A percentile compares a stretch with the other conserved stretches of the same genome.
Evolutionary conservation across 2,329 filamentous ascomycete genomes (phyloP).

Genomic region (Calycina marina): DNA sequence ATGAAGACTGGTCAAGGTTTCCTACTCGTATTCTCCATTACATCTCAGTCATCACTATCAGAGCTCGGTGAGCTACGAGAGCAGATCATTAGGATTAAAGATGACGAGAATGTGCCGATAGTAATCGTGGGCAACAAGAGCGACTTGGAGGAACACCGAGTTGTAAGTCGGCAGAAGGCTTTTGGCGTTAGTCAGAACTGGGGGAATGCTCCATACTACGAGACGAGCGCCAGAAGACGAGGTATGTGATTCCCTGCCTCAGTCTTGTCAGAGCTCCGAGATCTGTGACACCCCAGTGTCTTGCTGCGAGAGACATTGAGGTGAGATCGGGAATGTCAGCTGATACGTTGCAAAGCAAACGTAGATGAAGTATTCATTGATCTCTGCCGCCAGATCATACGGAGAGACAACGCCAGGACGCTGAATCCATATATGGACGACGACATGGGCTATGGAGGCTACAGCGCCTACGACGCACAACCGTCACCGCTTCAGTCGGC

Average conservation of each 20-base stretch:
- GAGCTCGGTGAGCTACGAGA: slow-evolving; percentile 59
- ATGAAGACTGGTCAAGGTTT: slow-evolving; percentile 68
- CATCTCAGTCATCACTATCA: slow-evolving; percentile 50
- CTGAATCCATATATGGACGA: slow-evolving; percentile 12
- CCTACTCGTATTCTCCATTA: slow-evolving; percentile 62
- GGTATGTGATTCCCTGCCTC: slow-evolving; percentile 20
- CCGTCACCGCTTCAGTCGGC: too few relatives aligned
- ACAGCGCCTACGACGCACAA: background rate
- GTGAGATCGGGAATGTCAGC: background rate
- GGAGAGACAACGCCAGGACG: slow-evolving; percentile 31
- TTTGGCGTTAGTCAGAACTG: slow-evolving; percentile 54
- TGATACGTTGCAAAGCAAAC: slow-evolving; percentile 29
- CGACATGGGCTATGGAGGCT: slow-evolving; percentile 4
- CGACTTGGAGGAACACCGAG: slow-evolving; percentile 57
- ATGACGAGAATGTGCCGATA: slow-evolving; percentile 53
- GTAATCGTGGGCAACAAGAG: slow-evolving; percentile 65
- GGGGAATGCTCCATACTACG: slow-evolving; percentile 61
- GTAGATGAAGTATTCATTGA: slow-evolving; percentile 58
- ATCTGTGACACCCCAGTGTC: too few relatives aligned
- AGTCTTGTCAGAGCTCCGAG: too few relatives aligned
- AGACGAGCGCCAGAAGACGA: slow-evolving; percentile 50
- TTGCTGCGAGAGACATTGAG: too few relatives aligned
- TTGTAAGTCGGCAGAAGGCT: slow-evolving; percentile 47
- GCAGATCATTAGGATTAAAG: slow-evolving; percentile 60
- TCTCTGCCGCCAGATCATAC: slow-evolving; percentile 51